Evolutionary conservation across 306 rosid genomes (phyloP), one percentile per base, ranked within the genome.

Genomic region (Pterocarpus macrocarpus): DNA sequence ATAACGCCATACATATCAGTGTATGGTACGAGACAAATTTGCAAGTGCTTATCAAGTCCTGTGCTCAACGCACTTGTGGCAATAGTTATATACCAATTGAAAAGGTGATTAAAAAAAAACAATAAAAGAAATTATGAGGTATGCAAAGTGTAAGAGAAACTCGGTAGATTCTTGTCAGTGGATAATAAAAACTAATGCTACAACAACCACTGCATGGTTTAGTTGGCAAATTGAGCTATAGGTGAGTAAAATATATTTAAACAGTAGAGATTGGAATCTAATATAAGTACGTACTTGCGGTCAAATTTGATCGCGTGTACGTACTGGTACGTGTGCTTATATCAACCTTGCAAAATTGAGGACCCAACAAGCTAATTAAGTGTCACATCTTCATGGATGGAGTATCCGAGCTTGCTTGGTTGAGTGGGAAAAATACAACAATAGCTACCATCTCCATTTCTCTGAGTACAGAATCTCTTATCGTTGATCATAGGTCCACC

Each of bases 301-400:
- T 11, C 53, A 9, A 47, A 47, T 9, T 47, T 47, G 53, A 47
- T 2, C 15, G 15, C 15, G 53, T 11, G 53, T 9, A 22, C 28
- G 61, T 47, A 52, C 69, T 22, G 47, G 50, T 66, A 68, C 61
- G 82, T 78, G 69, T 78, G 57, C 28, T 69, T 57, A 52, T 33
- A 69, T 44, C 10, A 69, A 69, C 76, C 82, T 79, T 56, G 61
- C 61, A 58, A 69, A 22, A 56, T 56, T 68, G 50, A 43, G 76
- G 76, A 68, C 76, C 76, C 61, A 78, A 78, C 39, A 30, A 7
- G 64, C 56, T 7, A 41, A 45, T 45, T 47, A 68, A 57, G 49
- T 64, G 82, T 69, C 82, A 58, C 62, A 43, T 69, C 70, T 4
- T 58, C 32, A 39, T 56, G 2, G 10, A 59, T 41, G 41, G 55